These are phyloP conservation scores for Wickerhamiella dianesei DNA, from an alignment of 805 yeast genomes.

Conservation along the genomic window DNA sequence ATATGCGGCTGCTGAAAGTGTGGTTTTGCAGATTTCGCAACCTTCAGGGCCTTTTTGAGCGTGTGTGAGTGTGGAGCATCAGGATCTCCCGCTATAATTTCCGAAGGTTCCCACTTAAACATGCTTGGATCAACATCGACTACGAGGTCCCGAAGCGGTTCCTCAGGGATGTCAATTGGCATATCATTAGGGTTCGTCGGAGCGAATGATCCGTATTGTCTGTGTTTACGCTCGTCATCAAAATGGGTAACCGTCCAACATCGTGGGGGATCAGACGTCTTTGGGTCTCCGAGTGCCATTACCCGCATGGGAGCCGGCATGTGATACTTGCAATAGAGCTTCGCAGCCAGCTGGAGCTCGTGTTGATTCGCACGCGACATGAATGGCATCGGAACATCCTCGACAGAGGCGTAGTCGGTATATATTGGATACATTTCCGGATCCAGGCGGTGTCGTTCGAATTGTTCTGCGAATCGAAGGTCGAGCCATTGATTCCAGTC, in stretches of 20 bases:
- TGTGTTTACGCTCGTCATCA: conserved; percentile 4
- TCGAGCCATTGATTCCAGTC: conserved; percentile 24
- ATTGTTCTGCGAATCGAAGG: conserved; percentile 10
- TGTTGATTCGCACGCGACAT: conserved; percentile 5
- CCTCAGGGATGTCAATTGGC: conserved; percentile 2
- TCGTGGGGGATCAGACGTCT: background rate
- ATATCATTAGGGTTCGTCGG: conserved; percentile 5
- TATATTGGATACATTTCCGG: conserved; percentile 9
- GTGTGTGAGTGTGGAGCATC: conserved; percentile 8
- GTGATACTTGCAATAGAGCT: conserved; percentile 10
- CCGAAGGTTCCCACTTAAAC: conserved; percentile 8
- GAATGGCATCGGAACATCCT: conserved; percentile 7
- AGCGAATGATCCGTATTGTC: conserved; percentile 10
- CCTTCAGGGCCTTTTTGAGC: conserved; percentile 3
- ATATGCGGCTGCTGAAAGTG: conserved; percentile 14
- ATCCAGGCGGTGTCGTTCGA: conserved; percentile 8
- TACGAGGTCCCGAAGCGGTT: background rate
- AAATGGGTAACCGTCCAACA: conserved; percentile 4
- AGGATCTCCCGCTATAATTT: background rate
- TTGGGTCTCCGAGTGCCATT: conserved; percentile 6
- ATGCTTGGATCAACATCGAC: conserved; percentile 2
- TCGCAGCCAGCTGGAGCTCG: conserved; percentile 15
- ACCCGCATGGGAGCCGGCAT: conserved; percentile 14
- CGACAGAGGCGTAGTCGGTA: background rate
- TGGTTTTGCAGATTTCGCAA: conserved; percentile 2